Base-by-base conservation (phyloP, 768 basidiomycete species). In the Imleria badia region DNA sequence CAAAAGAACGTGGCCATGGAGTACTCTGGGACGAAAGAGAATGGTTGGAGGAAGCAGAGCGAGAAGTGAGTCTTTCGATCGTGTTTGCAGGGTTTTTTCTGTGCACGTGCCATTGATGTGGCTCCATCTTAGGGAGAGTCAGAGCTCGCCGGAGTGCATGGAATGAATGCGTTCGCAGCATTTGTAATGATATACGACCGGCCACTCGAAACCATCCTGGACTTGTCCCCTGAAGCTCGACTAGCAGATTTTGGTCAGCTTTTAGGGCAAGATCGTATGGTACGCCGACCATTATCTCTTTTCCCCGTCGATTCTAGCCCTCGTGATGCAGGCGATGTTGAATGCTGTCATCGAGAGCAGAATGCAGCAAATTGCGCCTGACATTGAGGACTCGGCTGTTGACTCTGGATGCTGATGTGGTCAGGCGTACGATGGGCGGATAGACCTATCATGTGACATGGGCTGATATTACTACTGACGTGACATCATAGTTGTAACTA, bases 91-190 rank as follows among this genome's bases (percentile, higher is more conserved):
- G 52, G 50, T 31, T 54, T 31, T 54, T 23, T 17, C 15, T 20
- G 13, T 45, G 13, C 58, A 66, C 56, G 58, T 60, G 58, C 14
- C 17, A 44, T 44, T 59, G 48, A 60, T 51, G 36, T 51, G 50
- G 30, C 23, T 54, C 45, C 10, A 50, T 48, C 34, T 22, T 64
- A 89, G 87, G 82, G 83, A 34, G 89, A 91, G 58, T 72, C 73
- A 26, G 77, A 82, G 59, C 71, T 92, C 45, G 78, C 81, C 0
- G 64, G 68, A 2, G 73, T 82, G 10, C 71, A 75, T 6, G 85
- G 86, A 15, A 84, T 91, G 81, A 91, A 91, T 54, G 70, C 74
- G 7, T 88, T 89, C 64, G 82, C 83, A 1, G 83, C 89, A 7
- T 77, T 80, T n/a, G 69, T 85, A 5, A 78, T 91, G 52, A 70